Evolutionary conservation across 495 filamentous ascomycete species (phyloP).

Genomic region (Geopyxis carbonaria): DNA sequence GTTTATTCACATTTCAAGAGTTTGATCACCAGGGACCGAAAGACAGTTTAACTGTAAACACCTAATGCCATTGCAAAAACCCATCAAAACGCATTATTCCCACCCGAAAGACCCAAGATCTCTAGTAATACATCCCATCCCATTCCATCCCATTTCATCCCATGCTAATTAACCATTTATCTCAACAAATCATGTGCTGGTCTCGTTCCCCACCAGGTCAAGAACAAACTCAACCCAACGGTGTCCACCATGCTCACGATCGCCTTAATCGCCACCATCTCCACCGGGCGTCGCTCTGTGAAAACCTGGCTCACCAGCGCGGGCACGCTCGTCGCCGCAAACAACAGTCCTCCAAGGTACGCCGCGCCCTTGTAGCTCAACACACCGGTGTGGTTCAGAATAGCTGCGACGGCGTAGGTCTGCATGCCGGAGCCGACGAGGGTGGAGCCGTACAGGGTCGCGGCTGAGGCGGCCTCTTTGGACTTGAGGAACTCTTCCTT

Average conservation of each 20-base stretch:
- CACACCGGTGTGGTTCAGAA: constrained; percentile 90
- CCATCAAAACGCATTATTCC: no score
- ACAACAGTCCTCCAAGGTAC: constrained; percentile 79
- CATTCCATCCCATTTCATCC: no score
- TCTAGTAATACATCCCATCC: no score
- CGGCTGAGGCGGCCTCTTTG: constrained; percentile 76
- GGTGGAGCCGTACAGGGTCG: constrained; percentile 76
- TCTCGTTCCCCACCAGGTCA: constrained; percentile 94
- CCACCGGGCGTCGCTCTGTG: constrained; percentile 76
- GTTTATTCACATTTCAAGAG: no score
- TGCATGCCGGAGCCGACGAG: constrained; percentile 77
- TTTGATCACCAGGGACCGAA: no score
- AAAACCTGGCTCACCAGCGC: constrained; percentile 75
- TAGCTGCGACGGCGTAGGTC: constrained; percentile 82
- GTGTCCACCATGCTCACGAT: constrained; percentile 80
- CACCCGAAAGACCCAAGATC: no score
- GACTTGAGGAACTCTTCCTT: constrained; percentile 94
- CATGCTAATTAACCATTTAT: no score
- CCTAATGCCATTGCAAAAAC: no score
- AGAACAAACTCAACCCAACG: constrained; percentile 73
- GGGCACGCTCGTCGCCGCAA: constrained; percentile 48
- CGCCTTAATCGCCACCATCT: constrained; percentile 72
- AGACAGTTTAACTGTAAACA: no score
- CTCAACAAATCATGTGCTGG: constrained; percentile 32
- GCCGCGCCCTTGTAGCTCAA: constrained; percentile 92